phyloP scores from a whole-genome alignment of 306 rosid species.

The Quercus gilva region DNA sequence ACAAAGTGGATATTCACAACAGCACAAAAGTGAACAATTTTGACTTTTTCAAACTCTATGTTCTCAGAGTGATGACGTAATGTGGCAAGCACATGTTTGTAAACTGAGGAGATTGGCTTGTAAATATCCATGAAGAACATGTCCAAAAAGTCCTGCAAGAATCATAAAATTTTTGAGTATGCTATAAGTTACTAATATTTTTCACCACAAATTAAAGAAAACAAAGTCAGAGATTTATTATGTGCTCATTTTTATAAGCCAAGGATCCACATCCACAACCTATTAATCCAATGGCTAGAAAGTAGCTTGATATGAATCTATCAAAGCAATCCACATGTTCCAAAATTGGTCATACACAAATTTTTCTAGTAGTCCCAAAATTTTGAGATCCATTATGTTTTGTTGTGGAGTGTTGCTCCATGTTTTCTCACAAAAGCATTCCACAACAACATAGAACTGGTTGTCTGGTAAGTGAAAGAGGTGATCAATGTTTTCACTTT shows the following conservation, averaged over 20 bases:
- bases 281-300: too few species aligned
- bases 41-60: conserved; percentile 50
- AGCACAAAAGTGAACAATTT: conserved; percentile 80
- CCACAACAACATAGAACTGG: conserved; percentile 63
- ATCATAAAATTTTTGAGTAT: not conserved
- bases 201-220: too few species aligned
- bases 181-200: too few species aligned
- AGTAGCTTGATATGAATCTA: too few species aligned
- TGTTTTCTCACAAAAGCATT: conserved; percentile 69
- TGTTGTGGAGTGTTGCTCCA: conserved; percentile 66
- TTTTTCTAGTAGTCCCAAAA: too few species aligned
- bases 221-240: too few species aligned
- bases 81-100: conserved; percentile 69
- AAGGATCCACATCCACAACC: too few species aligned
- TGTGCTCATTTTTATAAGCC: too few species aligned
- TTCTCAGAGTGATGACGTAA: conserved; percentile 79
- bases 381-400: not conserved
- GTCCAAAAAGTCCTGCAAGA: conserved; percentile 59
- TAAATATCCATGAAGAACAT: conserved; percentile 56
- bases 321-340: too few species aligned
- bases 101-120: conserved; percentile 46
- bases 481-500: conserved; percentile 62
- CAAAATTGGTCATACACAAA: not conserved
- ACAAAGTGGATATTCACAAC: conserved; percentile 35
- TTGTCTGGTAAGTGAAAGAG: conserved; percentile 41